These are phyloP conservation scores for Adiantum capillusveneris DNA, from an alignment of 75 land plant genomes.

Conservation along the genomic window DNA sequence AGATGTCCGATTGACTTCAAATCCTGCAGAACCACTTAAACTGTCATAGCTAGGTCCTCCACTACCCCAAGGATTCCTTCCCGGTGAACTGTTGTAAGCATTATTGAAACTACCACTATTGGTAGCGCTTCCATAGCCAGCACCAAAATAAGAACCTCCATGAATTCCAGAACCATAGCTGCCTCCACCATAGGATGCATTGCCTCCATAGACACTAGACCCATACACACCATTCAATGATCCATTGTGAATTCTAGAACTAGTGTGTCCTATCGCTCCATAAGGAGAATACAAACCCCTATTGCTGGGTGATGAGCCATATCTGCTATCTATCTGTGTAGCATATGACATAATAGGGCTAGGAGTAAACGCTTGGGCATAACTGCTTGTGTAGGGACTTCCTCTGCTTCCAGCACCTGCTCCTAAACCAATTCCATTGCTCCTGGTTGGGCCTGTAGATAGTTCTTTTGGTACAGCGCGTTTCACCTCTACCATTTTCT, in stretches of 20 bases:
- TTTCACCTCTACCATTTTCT: constrained; percentile 98
- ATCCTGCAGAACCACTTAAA: neutral
- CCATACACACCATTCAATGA: constrained; percentile 28
- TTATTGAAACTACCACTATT: neutral
- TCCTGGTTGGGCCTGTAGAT: constrained; percentile 48
- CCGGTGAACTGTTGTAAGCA: neutral
- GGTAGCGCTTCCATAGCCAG: constrained; percentile 12
- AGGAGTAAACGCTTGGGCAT: constrained; percentile 9
- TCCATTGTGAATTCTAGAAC: constrained; percentile 28
- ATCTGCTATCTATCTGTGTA: constrained; percentile 13
- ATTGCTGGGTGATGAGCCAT: constrained; percentile 28
- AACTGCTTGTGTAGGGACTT: constrained; percentile 14
- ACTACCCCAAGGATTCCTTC: neutral
- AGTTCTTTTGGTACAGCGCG: constrained; percentile 89
- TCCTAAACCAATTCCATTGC: constrained; percentile 35
- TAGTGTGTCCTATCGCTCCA: constrained; percentile 23
- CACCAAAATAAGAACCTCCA: neutral
- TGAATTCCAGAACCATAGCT: neutral
- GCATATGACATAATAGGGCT: neutral
- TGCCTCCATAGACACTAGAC: constrained; percentile 19
- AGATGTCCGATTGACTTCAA: neutral
- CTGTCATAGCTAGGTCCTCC: neutral
- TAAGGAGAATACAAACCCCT: constrained; percentile 10
- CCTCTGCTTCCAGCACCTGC: constrained; percentile 19
- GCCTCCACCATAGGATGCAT: neutral